Evolutionary conservation across 768 basidiomycete genomes (phyloP).

Genomic region (Suillus luteus): DNA sequence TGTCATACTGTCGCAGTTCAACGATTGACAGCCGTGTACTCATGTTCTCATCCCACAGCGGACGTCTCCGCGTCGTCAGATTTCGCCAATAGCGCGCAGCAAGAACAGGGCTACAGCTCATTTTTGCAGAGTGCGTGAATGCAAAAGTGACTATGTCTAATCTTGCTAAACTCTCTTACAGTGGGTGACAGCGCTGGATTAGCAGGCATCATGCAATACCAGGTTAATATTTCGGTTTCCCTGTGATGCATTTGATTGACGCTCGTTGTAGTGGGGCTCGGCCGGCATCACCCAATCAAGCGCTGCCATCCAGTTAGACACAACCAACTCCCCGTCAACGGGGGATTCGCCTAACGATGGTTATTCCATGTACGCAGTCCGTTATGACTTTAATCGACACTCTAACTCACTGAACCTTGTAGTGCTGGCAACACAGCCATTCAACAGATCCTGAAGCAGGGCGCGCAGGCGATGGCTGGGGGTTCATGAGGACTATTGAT

Average conservation of each 20-base stretch:
- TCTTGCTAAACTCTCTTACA: slow-evolving; percentile 19
- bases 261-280: slow-evolving; percentile 46
- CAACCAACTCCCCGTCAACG: slow-evolving; percentile 39
- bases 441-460: slow-evolving; percentile 1
- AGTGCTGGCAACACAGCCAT: slow-evolving; percentile 1
- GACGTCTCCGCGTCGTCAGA: slow-evolving; percentile 36
- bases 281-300: slow-evolving; percentile 48
- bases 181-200: slow-evolving; percentile 43
- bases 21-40: neutral
- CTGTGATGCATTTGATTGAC: neutral
- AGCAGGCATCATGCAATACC: slow-evolving; percentile 30
- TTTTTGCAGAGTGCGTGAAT: slow-evolving; percentile 50
- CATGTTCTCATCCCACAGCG: slow-evolving; percentile 16
- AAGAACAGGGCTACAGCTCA: slow-evolving; percentile 51
- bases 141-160: neutral
- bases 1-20: slow-evolving; percentile 8
- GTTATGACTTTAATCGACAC: neutral
- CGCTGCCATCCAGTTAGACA: slow-evolving; percentile 40
- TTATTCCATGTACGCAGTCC: slow-evolving; percentile 42
- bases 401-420: neutral
- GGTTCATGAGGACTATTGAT: neutral
- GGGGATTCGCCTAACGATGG: slow-evolving; percentile 67
- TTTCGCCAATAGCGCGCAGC: slow-evolving; percentile 56
- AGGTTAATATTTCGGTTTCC: slow-evolving; percentile 13
- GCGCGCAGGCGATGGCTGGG: neutral